phyloP scores from a whole-genome alignment of 495 filamentous ascomycete genomes.

The Filosporella fistucella region DNA sequence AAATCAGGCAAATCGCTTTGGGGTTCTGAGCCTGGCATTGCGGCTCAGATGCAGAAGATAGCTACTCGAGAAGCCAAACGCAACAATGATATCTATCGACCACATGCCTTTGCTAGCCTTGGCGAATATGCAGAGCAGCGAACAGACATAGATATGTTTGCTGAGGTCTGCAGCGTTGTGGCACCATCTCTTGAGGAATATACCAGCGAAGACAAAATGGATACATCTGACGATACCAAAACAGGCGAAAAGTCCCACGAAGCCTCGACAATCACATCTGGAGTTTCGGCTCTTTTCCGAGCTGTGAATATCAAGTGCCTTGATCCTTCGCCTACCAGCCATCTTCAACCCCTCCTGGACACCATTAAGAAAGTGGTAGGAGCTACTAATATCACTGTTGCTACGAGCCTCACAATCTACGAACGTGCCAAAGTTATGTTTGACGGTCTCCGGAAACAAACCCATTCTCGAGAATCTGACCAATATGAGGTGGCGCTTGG shows the following conservation, averaged over 20 bases:
- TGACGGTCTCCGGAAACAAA: constrained; percentile 19
- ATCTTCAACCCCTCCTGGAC: constrained; percentile 17
- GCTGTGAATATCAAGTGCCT: constrained; percentile 19
- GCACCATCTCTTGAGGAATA: constrained; percentile 50
- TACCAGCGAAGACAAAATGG: constrained; percentile 60
- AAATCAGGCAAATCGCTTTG: constrained; percentile 56
- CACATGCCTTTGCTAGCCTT: constrained; percentile 66
- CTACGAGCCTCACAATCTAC: constrained; percentile 19
- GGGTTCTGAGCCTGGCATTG: constrained; percentile 39
- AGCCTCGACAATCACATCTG: constrained; percentile 20
- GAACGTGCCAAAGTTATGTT: constrained; percentile 19
- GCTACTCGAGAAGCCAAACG: constrained; percentile 84
- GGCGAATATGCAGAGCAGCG: constrained; percentile 64
- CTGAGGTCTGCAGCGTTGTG: constrained; percentile 61
- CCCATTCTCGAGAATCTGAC: constrained; percentile 8
- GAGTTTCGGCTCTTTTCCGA: constrained; percentile 21
- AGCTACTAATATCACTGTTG: constrained; percentile 17
- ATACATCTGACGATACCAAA: constrained; percentile 46
- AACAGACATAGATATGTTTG: constrained; percentile 59
- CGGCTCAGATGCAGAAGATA: constrained; percentile 50
- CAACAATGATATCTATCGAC: constrained; percentile 76
- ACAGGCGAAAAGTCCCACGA: constrained; percentile 28
- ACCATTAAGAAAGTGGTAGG: constrained; percentile 6
- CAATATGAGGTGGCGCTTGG: constrained; percentile 18
- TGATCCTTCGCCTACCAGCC: constrained; percentile 12